Percentiles rank a stretch among this genome's conserved stretches.
These are phyloP conservation scores for Trichoderma cornu-damae DNA, from an alignment of 2,329 filamentous ascomycete genomes.

Conservation along the genomic window DNA sequence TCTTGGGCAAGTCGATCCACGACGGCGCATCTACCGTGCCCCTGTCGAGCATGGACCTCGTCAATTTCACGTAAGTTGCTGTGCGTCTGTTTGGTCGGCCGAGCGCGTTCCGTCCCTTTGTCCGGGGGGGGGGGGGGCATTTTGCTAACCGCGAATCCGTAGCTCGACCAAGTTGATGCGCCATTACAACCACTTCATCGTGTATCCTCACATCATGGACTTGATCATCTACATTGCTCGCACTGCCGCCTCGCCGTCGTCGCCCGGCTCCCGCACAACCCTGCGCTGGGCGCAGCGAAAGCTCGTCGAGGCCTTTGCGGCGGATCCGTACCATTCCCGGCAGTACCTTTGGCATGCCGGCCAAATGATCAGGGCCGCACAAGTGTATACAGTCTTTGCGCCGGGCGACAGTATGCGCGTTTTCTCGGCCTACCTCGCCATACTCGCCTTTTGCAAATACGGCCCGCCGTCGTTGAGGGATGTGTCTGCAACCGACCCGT, in stretches of 20 bases:
- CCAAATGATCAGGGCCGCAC: slow-evolving; percentile 29
- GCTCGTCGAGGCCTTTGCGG: slow-evolving; percentile 23
- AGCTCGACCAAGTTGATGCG: slow-evolving; percentile 24
- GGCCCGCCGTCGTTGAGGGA: slow-evolving; percentile 14
- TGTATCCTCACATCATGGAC: slow-evolving; percentile 28
- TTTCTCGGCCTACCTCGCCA: slow-evolving; percentile 31
- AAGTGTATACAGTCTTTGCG: slow-evolving; percentile 28
- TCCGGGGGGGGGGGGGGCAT: too few species aligned
- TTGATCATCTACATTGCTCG: slow-evolving; percentile 30
- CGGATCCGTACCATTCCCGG: slow-evolving; percentile 22
- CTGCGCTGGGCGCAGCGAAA: slow-evolving; percentile 25
- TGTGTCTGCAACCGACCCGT: background rate
- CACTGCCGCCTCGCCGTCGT: slow-evolving; percentile 18
- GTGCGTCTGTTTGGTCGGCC: too few species aligned
- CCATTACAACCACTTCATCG: slow-evolving; percentile 30
- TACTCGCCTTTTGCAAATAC: slow-evolving; percentile 27
- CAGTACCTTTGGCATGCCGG: slow-evolving; percentile 29
- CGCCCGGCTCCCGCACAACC: background rate
- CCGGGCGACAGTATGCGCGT: slow-evolving; percentile 32
- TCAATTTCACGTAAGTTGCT: slow-evolving; percentile 28
- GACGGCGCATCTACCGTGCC: background rate
- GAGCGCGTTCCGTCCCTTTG: background rate
- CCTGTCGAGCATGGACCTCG: slow-evolving; percentile 25
- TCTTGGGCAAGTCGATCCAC: background rate
- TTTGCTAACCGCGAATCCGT: background rate